Evolutionary conservation across 352 stramenopile species (phyloP).

Genomic region (Globisporangium parvum): DNA sequence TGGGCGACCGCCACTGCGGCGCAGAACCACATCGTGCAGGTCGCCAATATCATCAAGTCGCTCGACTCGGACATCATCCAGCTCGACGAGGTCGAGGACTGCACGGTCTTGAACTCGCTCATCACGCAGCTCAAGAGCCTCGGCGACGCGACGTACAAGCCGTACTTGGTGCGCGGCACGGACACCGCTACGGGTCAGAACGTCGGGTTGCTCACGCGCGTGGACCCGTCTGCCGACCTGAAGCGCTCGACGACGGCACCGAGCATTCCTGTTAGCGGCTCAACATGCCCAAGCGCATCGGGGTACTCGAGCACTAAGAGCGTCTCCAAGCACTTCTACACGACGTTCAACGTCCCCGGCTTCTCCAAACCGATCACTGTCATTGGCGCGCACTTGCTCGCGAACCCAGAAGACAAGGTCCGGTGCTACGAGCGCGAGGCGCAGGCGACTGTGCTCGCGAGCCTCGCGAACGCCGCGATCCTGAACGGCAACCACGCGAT

Average conservation of each 20-base stretch:
- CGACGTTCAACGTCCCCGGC: constrained; percentile 53
- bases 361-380: constrained; percentile 65
- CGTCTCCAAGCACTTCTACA: constrained; percentile 71
- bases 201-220: constrained; percentile 49
- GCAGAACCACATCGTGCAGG: constrained; percentile 40
- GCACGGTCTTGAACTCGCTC: constrained; percentile 39
- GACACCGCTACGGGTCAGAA: constrained; percentile 72
- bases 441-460: constrained; percentile 47
- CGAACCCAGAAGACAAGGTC: constrained; percentile 43
- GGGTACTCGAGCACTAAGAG: constrained; percentile 37
- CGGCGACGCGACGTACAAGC: constrained; percentile 51
- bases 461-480: constrained; percentile 34
- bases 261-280: constrained; percentile 41
- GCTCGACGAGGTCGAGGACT: constrained; percentile 61
- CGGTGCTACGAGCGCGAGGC: constrained; percentile 59
- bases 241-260: constrained; percentile 29
- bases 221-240: constrained; percentile 47
- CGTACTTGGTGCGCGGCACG: constrained; percentile 48
- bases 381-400: constrained; percentile 58
- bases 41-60: constrained; percentile 39
- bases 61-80: constrained; percentile 65
- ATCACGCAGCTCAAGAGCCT: constrained; percentile 38
- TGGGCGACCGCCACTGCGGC: constrained; percentile 39
- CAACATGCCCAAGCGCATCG: constrained; percentile 36
- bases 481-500: constrained; percentile 45